Percentiles rank a stretch among this genome's conserved stretches.
Evolutionary conservation across 192 early-diverging fungal species (phyloP).

Genomic region (Entrophospora sp.): DNA sequence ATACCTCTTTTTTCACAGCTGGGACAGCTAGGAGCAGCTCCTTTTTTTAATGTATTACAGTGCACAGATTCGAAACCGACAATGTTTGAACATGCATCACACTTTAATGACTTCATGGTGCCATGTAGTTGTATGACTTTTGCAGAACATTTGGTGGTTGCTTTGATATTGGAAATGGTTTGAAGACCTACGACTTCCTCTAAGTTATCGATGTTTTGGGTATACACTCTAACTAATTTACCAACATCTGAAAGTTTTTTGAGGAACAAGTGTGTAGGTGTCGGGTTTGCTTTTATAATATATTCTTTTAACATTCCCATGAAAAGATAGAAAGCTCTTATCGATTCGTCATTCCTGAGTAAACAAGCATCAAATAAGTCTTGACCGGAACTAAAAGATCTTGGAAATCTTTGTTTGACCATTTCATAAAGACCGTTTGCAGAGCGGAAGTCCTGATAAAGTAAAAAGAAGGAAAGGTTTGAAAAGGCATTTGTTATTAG

Average conservation of each 20-base stretch:
- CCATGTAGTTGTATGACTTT: slow-evolving; percentile 90
- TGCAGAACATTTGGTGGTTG: slow-evolving; percentile 40
- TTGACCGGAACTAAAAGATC: slow-evolving; percentile 58
- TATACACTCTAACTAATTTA: slow-evolving; percentile 85
- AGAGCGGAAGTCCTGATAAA: slow-evolving; percentile 72
- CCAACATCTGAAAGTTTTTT: slow-evolving; percentile 61
- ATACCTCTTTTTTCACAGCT: slow-evolving; percentile 35
- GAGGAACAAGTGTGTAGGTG: slow-evolving; percentile 83
- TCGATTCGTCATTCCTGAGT: slow-evolving; percentile 57
- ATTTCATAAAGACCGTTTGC: slow-evolving; percentile 74
- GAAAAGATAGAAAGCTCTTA: slow-evolving; percentile 64
- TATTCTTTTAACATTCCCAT: slow-evolving; percentile 79
- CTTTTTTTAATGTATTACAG: slow-evolving; percentile 55
- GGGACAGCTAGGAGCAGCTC: slow-evolving; percentile 63
- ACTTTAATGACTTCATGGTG: slow-evolving; percentile 74
- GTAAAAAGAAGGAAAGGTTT: neutral
- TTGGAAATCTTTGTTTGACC: slow-evolving; percentile 67
- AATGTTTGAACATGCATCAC: slow-evolving; percentile 70
- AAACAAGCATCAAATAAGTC: slow-evolving; percentile 85
- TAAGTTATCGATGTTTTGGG: slow-evolving; percentile 95
- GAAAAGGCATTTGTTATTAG: no score
- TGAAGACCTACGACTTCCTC: slow-evolving; percentile 67
- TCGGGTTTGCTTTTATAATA: slow-evolving; percentile 61
- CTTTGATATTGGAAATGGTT: slow-evolving; percentile 29
- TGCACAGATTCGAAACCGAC: slow-evolving; percentile 56